Evolutionary conservation across 2,329 filamentous ascomycete species (phyloP).

Genomic region (Thelonectria discophora): DNA sequence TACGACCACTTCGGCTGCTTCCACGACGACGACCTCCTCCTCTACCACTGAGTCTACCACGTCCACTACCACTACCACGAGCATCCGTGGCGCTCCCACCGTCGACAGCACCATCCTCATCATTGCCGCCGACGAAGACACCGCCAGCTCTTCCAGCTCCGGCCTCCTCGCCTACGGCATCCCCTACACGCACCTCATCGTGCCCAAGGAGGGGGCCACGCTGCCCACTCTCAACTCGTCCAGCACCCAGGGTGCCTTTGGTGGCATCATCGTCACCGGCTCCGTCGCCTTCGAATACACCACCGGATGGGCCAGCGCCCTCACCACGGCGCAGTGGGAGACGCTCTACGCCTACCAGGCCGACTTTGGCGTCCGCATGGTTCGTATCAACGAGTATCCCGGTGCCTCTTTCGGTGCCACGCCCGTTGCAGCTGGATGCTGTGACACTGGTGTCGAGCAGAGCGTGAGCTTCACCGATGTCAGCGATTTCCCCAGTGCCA

Average conservation of each 20-base stretch:
- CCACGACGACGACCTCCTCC: background rate
- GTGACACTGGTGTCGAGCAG: slow-evolving; percentile 18
- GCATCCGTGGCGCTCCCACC: slow-evolving; percentile 5
- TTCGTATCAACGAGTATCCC: slow-evolving; percentile 32
- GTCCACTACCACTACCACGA: slow-evolving; percentile 10
- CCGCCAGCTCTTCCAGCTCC: slow-evolving; percentile 8
- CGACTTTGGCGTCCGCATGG: slow-evolving; percentile 28
- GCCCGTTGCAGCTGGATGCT: background rate
- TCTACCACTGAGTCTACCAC: background rate
- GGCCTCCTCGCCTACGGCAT: slow-evolving; percentile 32
- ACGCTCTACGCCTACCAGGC: slow-evolving; percentile 26
- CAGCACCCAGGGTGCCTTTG: slow-evolving; percentile 22
- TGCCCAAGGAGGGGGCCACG: slow-evolving; percentile 16
- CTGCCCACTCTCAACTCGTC: slow-evolving; percentile 27
- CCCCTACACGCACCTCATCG: slow-evolving; percentile 24
- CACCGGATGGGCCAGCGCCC: slow-evolving; percentile 26
- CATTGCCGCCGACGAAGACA: slow-evolving; percentile 12
- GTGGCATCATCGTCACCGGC: slow-evolving; percentile 26
- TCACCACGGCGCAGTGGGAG: slow-evolving; percentile 27
- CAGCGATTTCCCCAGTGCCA: slow-evolving; percentile 26
- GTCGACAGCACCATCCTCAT: slow-evolving; percentile 22
- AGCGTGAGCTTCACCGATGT: slow-evolving; percentile 25
- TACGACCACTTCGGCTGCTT: background rate
- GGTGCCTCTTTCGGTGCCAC: slow-evolving; percentile 21
- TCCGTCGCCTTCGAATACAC: slow-evolving; percentile 28